Percentiles rank a stretch among this genome's conserved stretches.
phyloP scores from a whole-genome alignment of 2,329 filamentous ascomycete species.

The Aspergillus floridensis region DNA sequence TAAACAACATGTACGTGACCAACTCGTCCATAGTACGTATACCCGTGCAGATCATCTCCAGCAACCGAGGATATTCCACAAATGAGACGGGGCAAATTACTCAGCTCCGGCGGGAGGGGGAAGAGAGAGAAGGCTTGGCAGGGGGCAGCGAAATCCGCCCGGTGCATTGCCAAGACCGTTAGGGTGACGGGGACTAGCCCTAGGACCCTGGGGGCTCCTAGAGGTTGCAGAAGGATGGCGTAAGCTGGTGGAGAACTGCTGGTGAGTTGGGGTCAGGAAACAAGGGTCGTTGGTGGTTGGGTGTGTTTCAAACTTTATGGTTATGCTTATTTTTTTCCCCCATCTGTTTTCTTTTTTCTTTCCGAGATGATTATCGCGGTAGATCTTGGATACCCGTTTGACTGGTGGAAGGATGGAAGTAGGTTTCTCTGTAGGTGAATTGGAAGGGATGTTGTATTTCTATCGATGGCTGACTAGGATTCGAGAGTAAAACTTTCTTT shows the following conservation, averaged over 20 bases:
- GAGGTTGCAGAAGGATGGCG: neutral
- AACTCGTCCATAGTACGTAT: neutral
- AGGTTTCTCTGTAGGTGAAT: too few relatives aligned
- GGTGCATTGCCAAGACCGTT: neutral
- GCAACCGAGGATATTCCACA: neutral
- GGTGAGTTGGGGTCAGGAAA: neutral
- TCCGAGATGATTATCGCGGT: too few relatives aligned
- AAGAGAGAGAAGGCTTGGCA: neutral
- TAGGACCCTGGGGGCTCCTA: neutral
- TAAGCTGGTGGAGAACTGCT: neutral
- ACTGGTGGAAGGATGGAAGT: too few relatives aligned
- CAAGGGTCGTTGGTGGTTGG: neutral
- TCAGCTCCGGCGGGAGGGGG: neutral
- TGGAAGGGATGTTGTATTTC: too few relatives aligned
- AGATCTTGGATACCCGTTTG: too few relatives aligned
- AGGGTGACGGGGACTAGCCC: neutral
- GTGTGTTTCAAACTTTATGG: neutral
- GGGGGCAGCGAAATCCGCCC: too few relatives aligned
- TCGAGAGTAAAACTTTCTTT: too few relatives aligned
- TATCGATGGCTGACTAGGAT: too few relatives aligned
- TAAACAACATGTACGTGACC: neutral
- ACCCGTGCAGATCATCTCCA: neutral
- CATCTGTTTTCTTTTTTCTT: too few relatives aligned
- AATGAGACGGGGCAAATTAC: neutral
- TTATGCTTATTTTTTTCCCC: neutral